These are phyloP conservation scores for Periconia digitata DNA, from an alignment of 2,329 filamentous ascomycete species.

Conservation along the genomic window DNA sequence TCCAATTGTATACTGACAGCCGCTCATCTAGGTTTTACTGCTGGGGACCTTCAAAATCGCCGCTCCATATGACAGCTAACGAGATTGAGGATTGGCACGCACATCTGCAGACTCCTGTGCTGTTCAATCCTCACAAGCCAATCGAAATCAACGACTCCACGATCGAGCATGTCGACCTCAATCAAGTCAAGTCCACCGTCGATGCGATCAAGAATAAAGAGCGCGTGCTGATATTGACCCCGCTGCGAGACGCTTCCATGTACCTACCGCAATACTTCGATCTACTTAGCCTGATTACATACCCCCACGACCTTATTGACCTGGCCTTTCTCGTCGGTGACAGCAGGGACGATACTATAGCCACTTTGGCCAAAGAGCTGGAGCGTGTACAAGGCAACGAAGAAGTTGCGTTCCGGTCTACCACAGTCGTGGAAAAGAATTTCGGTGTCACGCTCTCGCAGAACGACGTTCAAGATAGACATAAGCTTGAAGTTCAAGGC, in stretches of 20 bases:
- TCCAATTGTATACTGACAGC: not conserved
- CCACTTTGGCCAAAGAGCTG: conserved; percentile 80
- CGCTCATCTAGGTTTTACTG: conserved; percentile 90
- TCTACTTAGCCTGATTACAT: conserved; percentile 83
- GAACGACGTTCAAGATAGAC: conserved; percentile 73
- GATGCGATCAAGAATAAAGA: conserved; percentile 81
- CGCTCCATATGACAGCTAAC: conserved; percentile 91
- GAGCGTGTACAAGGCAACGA: conserved; percentile 80
- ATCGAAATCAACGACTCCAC: conserved; percentile 79
- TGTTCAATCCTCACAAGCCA: conserved; percentile 93
- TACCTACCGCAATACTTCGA: conserved; percentile 92
- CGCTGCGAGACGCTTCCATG: conserved; percentile 82
- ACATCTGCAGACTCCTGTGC: conserved; percentile 86
- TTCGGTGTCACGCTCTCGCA: conserved; percentile 78
- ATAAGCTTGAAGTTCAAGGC: conserved; percentile 84
- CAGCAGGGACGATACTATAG: conserved; percentile 85
- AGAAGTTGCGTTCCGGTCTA: conserved; percentile 84
- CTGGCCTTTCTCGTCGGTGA: conserved; percentile 93
- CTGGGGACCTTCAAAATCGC: conserved; percentile 92
- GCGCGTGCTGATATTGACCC: conserved; percentile 87
- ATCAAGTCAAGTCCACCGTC: conserved; percentile 76
- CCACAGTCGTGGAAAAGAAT: conserved; percentile 85
- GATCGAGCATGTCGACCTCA: conserved; percentile 81
- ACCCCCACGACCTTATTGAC: conserved; percentile 94
- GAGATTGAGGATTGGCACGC: conserved; percentile 88